Base-by-base conservation (phyloP, 345 rosid species). In the Eucalyptus guilfoylei region DNA sequence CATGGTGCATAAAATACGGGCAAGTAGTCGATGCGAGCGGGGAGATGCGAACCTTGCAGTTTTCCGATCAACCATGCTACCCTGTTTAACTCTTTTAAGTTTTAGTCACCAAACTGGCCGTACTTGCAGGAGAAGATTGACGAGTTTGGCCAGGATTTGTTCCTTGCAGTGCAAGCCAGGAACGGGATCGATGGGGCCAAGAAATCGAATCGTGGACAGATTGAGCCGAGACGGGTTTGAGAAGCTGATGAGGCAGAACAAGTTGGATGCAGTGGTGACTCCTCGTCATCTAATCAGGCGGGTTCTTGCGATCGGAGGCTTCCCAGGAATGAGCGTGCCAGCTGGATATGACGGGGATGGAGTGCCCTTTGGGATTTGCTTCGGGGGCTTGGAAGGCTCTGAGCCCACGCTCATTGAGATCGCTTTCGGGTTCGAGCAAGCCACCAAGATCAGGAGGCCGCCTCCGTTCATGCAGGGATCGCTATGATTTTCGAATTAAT, bases 351-450 rank as follows among this genome's bases (percentile, higher is more conserved):
- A 91, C 62, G 52, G 87, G 2, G 40, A 90, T n/a, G 95, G 96
- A 34, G 89, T 90, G 80, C 98, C 98, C 5, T 94, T 94, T 72
- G 98, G 97, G 7, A 93, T 97, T 62, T 92, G 88, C 88, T 95
- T 97, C 85, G 95, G 95, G 11, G 98, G 96, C 23, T 86, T 94
- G 49, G 94, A 90, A 92, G 95, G 95, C 32, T 80, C 94, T 17
- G 98, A 96, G 87, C 96, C 96, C 28, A 94, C 92, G 85, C 95
- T 97, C 5, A 94, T 95, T 45, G 96, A 97, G 86, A 95, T 96
- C 87, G 95, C 97, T 24, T 95, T 91, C 87, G 95, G 88, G n/a
- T 96, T 96, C 34, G 98, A 97, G 93, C 97, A 95, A 87, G 95
- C 96, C 58, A 96, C 97, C 32, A 91, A 62, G 89, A 88, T 94